A percentile compares a stretch with the other conserved stretches of the same genome.
Evolutionary conservation across 163 green algal species (phyloP).

Genomic region (Scenedesmus sp.): DNA sequence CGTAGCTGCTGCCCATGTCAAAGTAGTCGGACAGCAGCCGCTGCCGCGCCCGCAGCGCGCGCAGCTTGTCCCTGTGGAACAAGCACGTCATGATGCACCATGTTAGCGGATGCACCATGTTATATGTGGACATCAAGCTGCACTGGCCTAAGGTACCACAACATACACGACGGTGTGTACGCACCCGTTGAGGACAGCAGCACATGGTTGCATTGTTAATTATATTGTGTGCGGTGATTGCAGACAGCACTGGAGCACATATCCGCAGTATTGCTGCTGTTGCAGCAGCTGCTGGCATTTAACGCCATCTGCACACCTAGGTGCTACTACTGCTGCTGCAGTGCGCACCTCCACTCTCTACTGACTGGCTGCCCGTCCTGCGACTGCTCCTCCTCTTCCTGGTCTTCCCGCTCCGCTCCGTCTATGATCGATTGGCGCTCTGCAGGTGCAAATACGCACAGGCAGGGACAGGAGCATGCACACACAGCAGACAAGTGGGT

Average conservation of each 20-base stretch:
- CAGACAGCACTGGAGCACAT: no score
- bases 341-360: conserved; percentile 7
- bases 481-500: neutral
- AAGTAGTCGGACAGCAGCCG: conserved; percentile 74
- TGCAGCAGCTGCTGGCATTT: no score
- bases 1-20: conserved; percentile 77
- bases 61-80: neutral
- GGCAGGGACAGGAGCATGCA: neutral
- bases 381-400: conserved; percentile 23
- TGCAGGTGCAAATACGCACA: neutral
- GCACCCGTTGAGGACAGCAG: no score
- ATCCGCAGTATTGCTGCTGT: no score
- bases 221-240: no score
- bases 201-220: no score
- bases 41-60: neutral
- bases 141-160: no score
- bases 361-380: conserved; percentile 24
- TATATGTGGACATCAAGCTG: no score
- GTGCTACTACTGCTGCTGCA: neutral
- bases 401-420: conserved; percentile 11
- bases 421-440: conserved; percentile 3
- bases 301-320: no score
- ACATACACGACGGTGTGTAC: no score
- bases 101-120: no score
- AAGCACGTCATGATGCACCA: neutral